These are phyloP conservation scores for Apostasia shenzhenica DNA, from an alignment of 106 monocot genomes.

Conservation along the genomic window DNA sequence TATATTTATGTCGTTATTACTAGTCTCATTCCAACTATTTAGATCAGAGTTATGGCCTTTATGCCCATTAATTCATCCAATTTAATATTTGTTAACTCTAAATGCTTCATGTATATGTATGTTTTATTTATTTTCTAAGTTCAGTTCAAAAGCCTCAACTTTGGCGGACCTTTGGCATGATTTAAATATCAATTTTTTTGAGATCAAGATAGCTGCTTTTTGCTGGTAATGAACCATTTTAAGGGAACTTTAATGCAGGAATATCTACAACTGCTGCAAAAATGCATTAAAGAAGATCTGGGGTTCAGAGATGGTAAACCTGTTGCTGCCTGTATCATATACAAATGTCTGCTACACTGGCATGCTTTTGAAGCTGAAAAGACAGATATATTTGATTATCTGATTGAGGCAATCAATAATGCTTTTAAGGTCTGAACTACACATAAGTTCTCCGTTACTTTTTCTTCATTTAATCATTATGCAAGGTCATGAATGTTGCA, in stretches of 20 bases:
- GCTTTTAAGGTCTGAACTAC: conserved; percentile 50
- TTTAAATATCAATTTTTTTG: too few species aligned
- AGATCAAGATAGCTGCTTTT: too few species aligned
- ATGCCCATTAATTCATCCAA: too few species aligned
- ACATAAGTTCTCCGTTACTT: not conserved
- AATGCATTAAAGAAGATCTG: conserved; percentile 60
- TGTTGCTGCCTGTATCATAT: conserved; percentile 77
- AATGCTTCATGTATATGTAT: too few species aligned
- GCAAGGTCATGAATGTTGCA: conserved; percentile 19
- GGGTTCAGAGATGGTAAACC: conserved; percentile 86
- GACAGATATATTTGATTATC: conserved; percentile 68
- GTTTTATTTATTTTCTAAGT: too few species aligned
- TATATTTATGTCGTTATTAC: too few species aligned
- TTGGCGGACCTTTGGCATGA: too few species aligned
- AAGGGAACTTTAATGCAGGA: conserved; percentile 21
- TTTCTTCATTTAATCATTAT: conserved; percentile 4
- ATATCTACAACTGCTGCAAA: conserved; percentile 42
- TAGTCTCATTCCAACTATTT: too few species aligned
- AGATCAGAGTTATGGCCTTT: too few species aligned
- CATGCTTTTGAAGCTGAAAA: conserved; percentile 76
- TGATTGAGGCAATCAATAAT: conserved; percentile 67
- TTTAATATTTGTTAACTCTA: too few species aligned
- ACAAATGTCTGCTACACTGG: conserved; percentile 76
- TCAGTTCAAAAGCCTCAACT: too few species aligned
- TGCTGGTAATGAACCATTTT: too few species aligned